Percentiles rank a stretch among this genome's conserved stretches.
phyloP scores from a whole-genome alignment of 768 basidiomycete genomes.

The Hebeloma cylindrosporum region DNA sequence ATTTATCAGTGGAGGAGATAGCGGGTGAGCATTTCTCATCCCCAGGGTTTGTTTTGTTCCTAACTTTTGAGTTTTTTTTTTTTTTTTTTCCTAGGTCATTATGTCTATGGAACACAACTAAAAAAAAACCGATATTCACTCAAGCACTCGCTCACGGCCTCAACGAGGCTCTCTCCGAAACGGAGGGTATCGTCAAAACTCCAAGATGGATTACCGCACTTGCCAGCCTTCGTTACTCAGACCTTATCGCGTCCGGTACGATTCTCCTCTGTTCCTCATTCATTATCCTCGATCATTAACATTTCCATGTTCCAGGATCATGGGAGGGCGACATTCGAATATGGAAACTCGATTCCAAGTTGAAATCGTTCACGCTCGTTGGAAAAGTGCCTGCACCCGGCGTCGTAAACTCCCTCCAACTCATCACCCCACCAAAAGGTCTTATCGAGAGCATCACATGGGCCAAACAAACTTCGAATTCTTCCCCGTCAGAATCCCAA shows the following conservation, averaged over 20 bases:
- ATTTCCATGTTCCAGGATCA: conserved; percentile 60
- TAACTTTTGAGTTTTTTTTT: not conserved
- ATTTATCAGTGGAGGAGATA: conserved; percentile 93
- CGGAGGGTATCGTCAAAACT: conserved; percentile 71
- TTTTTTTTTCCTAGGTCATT: conserved; percentile 68
- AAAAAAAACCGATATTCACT: conserved; percentile 94
- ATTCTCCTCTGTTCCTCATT: conserved; percentile 18
- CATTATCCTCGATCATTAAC: conserved; percentile 1
- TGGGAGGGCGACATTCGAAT: conserved; percentile 90
- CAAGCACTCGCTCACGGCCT: conserved; percentile 87
- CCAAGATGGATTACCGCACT: conserved; percentile 93
- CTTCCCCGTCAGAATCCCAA: not conserved
- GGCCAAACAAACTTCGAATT: conserved; percentile 27
- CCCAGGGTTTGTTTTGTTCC: not conserved
- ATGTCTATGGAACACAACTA: conserved; percentile 85
- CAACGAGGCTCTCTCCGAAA: conserved; percentile 65
- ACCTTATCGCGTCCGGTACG: conserved; percentile 85
- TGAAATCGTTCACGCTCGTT: conserved; percentile 72
- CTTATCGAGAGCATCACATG: conserved; percentile 41
- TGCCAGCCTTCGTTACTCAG: conserved; percentile 81
- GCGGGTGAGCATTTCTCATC: conserved; percentile 65
- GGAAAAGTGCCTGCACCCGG: conserved; percentile 70
- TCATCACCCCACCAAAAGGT: conserved; percentile 56
- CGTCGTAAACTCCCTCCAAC: conserved; percentile 87
- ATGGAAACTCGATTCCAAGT: conserved; percentile 83